Conservation (phyloP, 441 rosid genomes). For the Gossypium laxum region DNA sequence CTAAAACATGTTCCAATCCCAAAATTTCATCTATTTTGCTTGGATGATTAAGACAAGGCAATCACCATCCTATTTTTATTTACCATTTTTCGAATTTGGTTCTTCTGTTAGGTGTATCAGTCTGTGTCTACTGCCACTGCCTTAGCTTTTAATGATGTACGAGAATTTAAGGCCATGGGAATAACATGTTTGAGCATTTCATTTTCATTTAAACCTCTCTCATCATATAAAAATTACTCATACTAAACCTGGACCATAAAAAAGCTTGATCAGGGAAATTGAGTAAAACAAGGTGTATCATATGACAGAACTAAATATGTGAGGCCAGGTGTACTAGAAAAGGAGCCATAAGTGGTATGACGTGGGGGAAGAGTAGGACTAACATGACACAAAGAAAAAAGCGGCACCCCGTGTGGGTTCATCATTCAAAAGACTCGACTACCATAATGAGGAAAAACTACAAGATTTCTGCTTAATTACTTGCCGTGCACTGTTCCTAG, state of each 20-base stretch:
- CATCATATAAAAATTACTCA: background rate
- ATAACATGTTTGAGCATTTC: slow-evolving; percentile 19
- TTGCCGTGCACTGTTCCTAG: no score
- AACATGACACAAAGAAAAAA: slow-evolving; percentile 19
- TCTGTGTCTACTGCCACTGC: slow-evolving; percentile 9
- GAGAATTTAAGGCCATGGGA: slow-evolving; percentile 9
- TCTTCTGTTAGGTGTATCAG: slow-evolving; percentile 12
- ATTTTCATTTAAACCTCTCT: background rate
- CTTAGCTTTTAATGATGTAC: slow-evolving; percentile 13
- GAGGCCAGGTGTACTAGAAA: slow-evolving; percentile 11
- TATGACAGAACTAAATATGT: slow-evolving; percentile 1
- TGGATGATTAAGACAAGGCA: slow-evolving; percentile 2
- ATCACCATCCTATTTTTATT: background rate
- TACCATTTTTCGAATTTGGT: slow-evolving; percentile 11
- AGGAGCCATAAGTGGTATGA: slow-evolving; percentile 11
- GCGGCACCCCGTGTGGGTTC: slow-evolving; percentile 9
- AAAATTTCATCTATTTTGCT: slow-evolving; percentile 14
- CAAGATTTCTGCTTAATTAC: slow-evolving; percentile 14
- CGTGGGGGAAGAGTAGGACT: slow-evolving; percentile 15
- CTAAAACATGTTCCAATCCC: slow-evolving; percentile 9
- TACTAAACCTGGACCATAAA: slow-evolving; percentile 4
- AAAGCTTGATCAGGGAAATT: slow-evolving; percentile 5
- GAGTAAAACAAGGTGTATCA: background rate
- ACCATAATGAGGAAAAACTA: background rate
- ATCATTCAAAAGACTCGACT: slow-evolving; percentile 7